A percentile compares a stretch with the other conserved stretches of the same genome.
Conservation (phyloP, 345 rosid genomes). For the Leavenworthia alabamica region DNA sequence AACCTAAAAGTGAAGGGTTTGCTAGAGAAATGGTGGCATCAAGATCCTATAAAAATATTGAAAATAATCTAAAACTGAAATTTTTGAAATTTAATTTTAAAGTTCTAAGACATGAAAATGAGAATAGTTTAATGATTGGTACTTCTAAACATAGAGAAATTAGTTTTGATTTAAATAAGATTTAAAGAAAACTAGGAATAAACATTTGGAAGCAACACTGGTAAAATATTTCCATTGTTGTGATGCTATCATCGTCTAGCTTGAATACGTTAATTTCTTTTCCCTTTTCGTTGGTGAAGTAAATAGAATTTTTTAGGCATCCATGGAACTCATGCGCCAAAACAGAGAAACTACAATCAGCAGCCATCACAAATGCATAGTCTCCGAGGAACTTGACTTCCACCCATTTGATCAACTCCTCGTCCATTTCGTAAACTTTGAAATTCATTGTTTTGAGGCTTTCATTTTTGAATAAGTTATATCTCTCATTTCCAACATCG, state of each 20-base stretch:
- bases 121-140: no score
- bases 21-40: no score
- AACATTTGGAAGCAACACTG: neutral
- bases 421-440: constrained; percentile 31
- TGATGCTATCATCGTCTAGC: neutral
- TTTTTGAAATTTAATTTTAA: no score
- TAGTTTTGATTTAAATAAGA: neutral
- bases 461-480: neutral
- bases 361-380: constrained; percentile 23
- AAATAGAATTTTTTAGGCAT: neutral
- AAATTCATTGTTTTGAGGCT: neutral
- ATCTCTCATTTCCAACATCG: neutral
- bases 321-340: constrained; percentile 11
- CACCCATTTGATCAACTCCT: constrained; percentile 11
- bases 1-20: no score
- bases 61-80: no score
- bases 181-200: neutral
- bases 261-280: neutral
- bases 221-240: neutral
- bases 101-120: no score
- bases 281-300: neutral
- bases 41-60: no score
- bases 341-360: constrained; percentile 19
- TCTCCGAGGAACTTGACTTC: constrained; percentile 21
- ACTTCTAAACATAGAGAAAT: neutral